Evolutionary conservation across 2,329 filamentous ascomycete genomes (phyloP).

Genomic region (Colletotrichum sp.): DNA sequence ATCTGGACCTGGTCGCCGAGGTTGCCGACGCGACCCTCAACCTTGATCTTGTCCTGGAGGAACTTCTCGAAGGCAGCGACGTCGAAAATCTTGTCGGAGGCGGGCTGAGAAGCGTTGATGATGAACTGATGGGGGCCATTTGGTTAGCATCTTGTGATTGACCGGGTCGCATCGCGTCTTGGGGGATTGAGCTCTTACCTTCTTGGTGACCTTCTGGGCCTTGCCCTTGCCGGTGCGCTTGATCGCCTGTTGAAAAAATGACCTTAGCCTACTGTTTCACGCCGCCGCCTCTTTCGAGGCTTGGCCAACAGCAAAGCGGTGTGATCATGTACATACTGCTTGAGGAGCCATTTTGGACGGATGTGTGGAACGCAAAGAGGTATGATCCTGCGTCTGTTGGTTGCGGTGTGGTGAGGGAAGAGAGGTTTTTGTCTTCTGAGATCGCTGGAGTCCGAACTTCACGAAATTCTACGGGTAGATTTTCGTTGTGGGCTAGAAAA

Average conservation of each 20-base stretch:
- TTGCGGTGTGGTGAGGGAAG: constrained; percentile 22
- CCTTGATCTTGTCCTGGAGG: constrained; percentile 99
- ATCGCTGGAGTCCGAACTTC: constrained; percentile 5
- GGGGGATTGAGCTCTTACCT: constrained; percentile 60
- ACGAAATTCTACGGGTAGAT: not conserved
- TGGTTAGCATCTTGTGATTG: not conserved
- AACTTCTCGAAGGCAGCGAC: constrained; percentile 99
- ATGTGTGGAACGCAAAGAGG: constrained; percentile 59
- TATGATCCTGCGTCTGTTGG: constrained; percentile 82
- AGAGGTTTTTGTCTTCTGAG: constrained; percentile 3
- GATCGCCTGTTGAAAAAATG: constrained; percentile 55
- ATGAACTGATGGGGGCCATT: constrained; percentile 73
- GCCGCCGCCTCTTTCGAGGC: constrained; percentile 55
- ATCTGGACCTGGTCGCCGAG: constrained; percentile 93
- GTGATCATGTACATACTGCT: constrained; percentile 79
- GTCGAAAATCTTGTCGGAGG: constrained; percentile 99
- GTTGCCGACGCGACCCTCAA: constrained; percentile 97
- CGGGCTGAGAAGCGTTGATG: constrained; percentile 99
- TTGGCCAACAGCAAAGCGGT: constrained; percentile 94
- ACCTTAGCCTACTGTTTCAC: constrained; percentile 97
- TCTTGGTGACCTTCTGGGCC: constrained; percentile 80
- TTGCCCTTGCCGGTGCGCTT: constrained; percentile 73
- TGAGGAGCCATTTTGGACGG: constrained; percentile 78
- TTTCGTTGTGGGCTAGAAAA: constrained; percentile 16
- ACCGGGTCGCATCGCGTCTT: not conserved